phyloP scores from a whole-genome alignment of 208 protist genomes.

The Vickermania spadyakhi region DNA sequence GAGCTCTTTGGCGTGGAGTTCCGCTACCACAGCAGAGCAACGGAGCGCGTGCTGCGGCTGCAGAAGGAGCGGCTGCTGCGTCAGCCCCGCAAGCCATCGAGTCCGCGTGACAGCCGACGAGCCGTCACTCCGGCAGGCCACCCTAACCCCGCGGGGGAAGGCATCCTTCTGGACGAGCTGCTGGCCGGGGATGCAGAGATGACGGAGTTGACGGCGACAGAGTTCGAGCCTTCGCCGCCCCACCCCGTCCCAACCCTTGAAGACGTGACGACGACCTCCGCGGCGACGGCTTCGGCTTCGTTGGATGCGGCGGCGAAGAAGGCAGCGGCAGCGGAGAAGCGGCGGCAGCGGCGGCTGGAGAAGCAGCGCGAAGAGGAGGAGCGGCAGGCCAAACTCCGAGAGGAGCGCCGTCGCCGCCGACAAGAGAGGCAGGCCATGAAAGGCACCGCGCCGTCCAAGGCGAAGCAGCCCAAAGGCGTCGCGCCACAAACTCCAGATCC shows the following conservation, averaged over 20 bases:
- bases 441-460: not conserved
- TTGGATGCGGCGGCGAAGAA: not conserved
- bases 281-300: not conserved
- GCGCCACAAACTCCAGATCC: not conserved
- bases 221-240: not conserved
- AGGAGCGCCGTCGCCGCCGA: not conserved
- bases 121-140: not conserved
- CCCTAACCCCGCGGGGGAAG: not conserved
- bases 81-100: too few species aligned
- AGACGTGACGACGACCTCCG: too few species aligned
- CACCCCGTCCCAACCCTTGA: too few species aligned
- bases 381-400: not conserved
- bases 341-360: not conserved
- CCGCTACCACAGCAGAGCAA: slow-evolving; percentile 18
- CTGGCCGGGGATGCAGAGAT: not conserved
- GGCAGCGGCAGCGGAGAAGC: not conserved
- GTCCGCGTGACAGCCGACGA: too few species aligned
- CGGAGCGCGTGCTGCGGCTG: slow-evolving; percentile 9
- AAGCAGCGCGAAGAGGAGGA: not conserved
- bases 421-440: not conserved
- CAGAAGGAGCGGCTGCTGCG: slow-evolving; percentile 14
- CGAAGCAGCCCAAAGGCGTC: not conserved
- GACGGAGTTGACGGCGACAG: not conserved
- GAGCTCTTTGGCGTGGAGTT: slow-evolving; percentile 79
- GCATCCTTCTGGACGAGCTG: not conserved